These are phyloP conservation scores for Wickerhamomyces canadensis DNA, from an alignment of 805 yeast species.

Conservation along the genomic window DNA sequence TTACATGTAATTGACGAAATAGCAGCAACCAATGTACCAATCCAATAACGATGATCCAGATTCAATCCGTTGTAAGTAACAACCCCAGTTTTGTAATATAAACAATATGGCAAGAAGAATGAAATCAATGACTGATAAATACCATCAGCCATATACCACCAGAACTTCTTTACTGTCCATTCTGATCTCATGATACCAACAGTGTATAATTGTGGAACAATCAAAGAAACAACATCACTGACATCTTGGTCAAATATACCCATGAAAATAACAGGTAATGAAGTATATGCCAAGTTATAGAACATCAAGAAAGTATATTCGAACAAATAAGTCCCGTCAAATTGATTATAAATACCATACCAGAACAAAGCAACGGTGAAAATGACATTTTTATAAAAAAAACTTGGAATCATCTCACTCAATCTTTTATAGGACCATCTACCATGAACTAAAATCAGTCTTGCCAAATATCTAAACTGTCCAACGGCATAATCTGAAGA, in stretches of 20 bases:
- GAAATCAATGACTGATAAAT: constrained; percentile 66
- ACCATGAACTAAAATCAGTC: constrained; percentile 70
- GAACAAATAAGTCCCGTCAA: constrained; percentile 74
- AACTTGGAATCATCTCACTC: constrained; percentile 77
- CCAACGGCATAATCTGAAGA: constrained; percentile 83
- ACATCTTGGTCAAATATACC: constrained; percentile 83
- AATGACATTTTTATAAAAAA: constrained; percentile 74
- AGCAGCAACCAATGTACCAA: constrained; percentile 61
- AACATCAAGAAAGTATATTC: constrained; percentile 79
- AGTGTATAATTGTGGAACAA: constrained; percentile 71
- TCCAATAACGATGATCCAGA: constrained; percentile 64
- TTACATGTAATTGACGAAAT: constrained; percentile 66
- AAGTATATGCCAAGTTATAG: constrained; percentile 77
- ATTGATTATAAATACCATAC: constrained; percentile 71
- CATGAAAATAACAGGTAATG: constrained; percentile 71
- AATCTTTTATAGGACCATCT: constrained; percentile 81
- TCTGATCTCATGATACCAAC: constrained; percentile 68
- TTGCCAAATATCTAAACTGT: constrained; percentile 66
- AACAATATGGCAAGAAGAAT: constrained; percentile 66
- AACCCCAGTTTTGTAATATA: constrained; percentile 38
- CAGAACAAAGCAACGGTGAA: constrained; percentile 71
- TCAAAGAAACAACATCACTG: constrained; percentile 55
- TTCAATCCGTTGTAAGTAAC: constrained; percentile 48
- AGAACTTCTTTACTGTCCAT: constrained; percentile 64
- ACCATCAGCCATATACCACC: constrained; percentile 74